These are phyloP conservation scores for Leptosphaerulina australis DNA, from an alignment of 2,329 filamentous ascomycete genomes.

Conservation along the genomic window DNA sequence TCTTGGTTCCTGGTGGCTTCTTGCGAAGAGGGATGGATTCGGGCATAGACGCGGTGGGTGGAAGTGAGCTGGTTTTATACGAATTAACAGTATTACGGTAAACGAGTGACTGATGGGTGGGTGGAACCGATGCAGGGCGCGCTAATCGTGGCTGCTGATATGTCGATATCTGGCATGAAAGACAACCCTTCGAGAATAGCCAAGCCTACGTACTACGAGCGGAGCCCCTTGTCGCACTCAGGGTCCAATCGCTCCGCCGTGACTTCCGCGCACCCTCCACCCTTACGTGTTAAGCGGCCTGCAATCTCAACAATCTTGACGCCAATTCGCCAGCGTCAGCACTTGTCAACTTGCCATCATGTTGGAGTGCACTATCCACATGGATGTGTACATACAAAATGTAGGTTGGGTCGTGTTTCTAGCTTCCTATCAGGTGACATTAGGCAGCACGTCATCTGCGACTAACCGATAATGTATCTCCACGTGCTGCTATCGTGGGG, in stretches of 20 bases:
- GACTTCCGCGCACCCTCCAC: constrained; percentile 5
- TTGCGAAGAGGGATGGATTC: constrained; percentile 46
- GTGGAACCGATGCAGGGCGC: constrained; percentile 24
- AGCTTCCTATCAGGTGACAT: background rate
- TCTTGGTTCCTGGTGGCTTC: constrained; percentile 24
- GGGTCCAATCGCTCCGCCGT: constrained; percentile 8
- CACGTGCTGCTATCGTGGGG: constrained; percentile 10
- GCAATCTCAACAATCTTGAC: background rate
- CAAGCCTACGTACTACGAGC: background rate
- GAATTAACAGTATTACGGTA: background rate
- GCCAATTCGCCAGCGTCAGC: background rate
- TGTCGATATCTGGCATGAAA: constrained; percentile 11
- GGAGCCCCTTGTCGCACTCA: background rate
- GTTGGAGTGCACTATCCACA: background rate
- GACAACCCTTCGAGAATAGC: background rate
- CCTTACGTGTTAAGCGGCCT: constrained; percentile 9
- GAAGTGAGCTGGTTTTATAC: constrained; percentile 11
- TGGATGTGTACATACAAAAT: background rate
- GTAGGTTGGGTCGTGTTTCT: background rate
- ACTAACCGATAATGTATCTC: background rate
- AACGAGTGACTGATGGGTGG: constrained; percentile 13
- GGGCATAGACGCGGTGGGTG: constrained; percentile 44
- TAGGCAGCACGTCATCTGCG: constrained; percentile 14
- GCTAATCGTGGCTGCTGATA: constrained; percentile 18
- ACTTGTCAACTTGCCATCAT: no score